Evolutionary conservation across 345 rosid species (phyloP).

Genomic region (Raphanus sativus): DNA sequence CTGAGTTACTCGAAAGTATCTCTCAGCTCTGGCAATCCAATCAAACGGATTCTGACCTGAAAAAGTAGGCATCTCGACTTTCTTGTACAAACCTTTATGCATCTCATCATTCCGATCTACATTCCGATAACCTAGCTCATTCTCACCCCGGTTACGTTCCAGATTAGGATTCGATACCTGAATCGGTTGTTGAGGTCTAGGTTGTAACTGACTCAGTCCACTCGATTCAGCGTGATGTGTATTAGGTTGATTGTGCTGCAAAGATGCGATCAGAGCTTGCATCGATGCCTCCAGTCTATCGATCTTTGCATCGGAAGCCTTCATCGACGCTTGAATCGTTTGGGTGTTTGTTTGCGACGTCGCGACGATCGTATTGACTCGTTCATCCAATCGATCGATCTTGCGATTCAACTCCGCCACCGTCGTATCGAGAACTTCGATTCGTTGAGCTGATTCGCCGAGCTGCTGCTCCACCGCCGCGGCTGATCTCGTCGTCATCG

Average conservation of each 20-base stretch:
- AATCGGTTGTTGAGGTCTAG: background rate
- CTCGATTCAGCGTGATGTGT: background rate
- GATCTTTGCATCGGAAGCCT: background rate
- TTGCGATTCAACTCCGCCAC: background rate
- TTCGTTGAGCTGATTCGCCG: background rate
- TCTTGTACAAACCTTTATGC: background rate
- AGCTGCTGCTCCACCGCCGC: background rate
- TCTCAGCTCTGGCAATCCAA: too few relatives aligned
- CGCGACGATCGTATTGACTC: background rate
- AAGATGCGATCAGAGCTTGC: background rate
- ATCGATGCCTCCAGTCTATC: background rate
- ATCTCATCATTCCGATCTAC: background rate
- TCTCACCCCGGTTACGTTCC: background rate
- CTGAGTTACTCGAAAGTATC: too few relatives aligned
- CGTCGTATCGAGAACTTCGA: background rate
- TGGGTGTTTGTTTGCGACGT: background rate
- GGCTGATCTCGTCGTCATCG: background rate
- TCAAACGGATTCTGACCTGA: too few relatives aligned
- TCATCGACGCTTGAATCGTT: background rate
- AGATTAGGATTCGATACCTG: background rate
- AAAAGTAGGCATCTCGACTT: too few relatives aligned
- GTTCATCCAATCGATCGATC: background rate
- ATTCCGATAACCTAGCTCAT: background rate
- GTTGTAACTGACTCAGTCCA: background rate
- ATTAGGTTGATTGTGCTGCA: background rate